Percentiles rank a stretch among this genome's conserved stretches.
These are phyloP conservation scores for Cryptosporidium ubiquitum DNA, from an alignment of 169 alveolate genomes.

Conservation along the genomic window DNA sequence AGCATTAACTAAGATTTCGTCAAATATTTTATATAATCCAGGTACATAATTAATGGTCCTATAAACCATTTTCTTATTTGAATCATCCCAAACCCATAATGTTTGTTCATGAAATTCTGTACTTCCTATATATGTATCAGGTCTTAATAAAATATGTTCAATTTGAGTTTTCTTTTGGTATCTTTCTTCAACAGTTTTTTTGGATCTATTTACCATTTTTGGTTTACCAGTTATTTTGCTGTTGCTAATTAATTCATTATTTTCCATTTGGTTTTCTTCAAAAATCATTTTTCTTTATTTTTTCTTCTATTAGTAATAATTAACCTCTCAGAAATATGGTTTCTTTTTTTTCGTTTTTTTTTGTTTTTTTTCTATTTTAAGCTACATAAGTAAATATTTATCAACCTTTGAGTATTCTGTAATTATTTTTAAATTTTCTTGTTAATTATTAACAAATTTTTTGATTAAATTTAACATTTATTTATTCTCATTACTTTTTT, in stretches of 20 bases:
- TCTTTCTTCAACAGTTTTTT: conserved; percentile 94
- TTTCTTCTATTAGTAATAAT: neutral
- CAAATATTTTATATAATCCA: conserved; percentile 98
- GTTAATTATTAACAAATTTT: neutral
- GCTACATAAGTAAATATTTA: too few species aligned
- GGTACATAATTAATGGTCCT: conserved; percentile 92
- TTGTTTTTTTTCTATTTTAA: neutral
- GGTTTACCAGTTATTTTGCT: conserved; percentile 25
- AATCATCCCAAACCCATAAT: conserved; percentile 95
- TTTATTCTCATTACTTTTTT: neutral
- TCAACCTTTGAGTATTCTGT: too few species aligned
- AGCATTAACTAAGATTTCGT: conserved; percentile 98
- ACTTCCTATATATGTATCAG: conserved; percentile 98
- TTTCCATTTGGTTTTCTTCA: conserved; percentile 1
- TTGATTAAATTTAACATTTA: neutral
- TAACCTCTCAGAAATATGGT: too few species aligned
- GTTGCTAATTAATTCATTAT: neutral
- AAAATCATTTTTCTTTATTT: neutral
- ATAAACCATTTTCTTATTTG: conserved; percentile 87
- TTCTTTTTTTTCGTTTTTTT: neutral
- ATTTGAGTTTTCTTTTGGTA: conserved; percentile 96
- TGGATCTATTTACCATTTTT: conserved; percentile 5
- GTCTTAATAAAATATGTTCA: conserved; percentile 98
- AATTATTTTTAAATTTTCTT: neutral
- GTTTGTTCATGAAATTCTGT: conserved; percentile 90